Evolutionary conservation across 2,329 filamentous ascomycete genomes (phyloP), one percentile per base, ranked within the genome.

Genomic region (Tolypocladium album): DNA sequence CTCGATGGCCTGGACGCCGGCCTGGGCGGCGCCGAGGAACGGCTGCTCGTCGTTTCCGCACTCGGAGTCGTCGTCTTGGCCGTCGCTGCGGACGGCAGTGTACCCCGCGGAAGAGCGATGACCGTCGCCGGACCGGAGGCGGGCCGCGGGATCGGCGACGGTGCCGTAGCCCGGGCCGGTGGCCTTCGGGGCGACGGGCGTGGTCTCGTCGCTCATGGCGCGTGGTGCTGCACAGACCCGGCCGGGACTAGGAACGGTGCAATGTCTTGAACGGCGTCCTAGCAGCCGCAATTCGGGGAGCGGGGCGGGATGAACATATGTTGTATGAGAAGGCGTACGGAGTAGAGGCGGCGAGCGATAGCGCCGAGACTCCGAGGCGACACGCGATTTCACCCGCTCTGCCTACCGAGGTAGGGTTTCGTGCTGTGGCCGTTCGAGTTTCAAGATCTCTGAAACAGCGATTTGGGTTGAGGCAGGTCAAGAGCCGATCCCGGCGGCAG

Each of bases 1-100:
- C 61, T 79, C 72, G 43, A 77, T 72, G 43, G 72, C 67, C 59
- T 71, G 70, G 42, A 77, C 74, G 59, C 76, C 74, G 24, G 67
- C 62, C 64, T 75, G 68, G 34, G 66, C 66, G 27, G 66, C 61
- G 24, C 60, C 55, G 50, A 66, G 61, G 42, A 64, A 27, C 17
- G 59, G 57, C 52, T 64, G 62, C 22, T 65, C 61, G 45, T 45
- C 53, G 8, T 61, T 61, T 11, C 58, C 55, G 17, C 58, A 42
- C n/a, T 42, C 43, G 22, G 52, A 36, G 36, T 45, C 56, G 36
- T 45, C 56, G 42, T 55, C 42, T 34, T 36, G 24, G 43, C 24
- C 12, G 38, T 31, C 45, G 5, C 17, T 34, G 39, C 22, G n/a
- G 4, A 3, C 47, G 4, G 31, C 15, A 13, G 22, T 22, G 4